Percentiles rank a stretch among this genome's conserved stretches.
phyloP scores from a whole-genome alignment of 768 basidiomycete species.

The Pleurotus cornucopiae region DNA sequence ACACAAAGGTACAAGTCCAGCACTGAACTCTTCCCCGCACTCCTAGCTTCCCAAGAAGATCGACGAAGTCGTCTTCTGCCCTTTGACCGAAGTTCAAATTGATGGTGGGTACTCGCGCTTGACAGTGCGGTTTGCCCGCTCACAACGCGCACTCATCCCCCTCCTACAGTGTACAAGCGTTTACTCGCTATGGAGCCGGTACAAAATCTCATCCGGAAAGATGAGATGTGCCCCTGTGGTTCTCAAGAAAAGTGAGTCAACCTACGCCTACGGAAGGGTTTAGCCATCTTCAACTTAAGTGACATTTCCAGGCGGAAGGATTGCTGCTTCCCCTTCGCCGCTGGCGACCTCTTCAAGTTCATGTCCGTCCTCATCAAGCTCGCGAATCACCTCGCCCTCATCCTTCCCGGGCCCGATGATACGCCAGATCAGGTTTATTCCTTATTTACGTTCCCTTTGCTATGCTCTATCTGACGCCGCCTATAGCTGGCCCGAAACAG shows the following conservation, averaged over 20 bases:
- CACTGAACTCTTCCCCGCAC: no score
- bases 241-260: slow-evolving; percentile 44
- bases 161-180: slow-evolving; percentile 56
- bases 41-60: slow-evolving; percentile 78
- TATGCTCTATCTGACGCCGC: not conserved
- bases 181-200: slow-evolving; percentile 63
- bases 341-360: slow-evolving; percentile 70
- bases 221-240: slow-evolving; percentile 72
- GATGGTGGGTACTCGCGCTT: slow-evolving; percentile 1
- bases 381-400: slow-evolving; percentile 83
- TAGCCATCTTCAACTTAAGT: no score
- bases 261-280: no score
- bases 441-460: not conserved
- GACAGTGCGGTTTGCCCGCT: no score
- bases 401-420: slow-evolving; percentile 74
- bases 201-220: slow-evolving; percentile 66
- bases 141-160: no score
- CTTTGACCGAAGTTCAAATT: slow-evolving; percentile 68
- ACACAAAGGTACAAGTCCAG: no score
- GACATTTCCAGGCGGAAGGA: slow-evolving; percentile 29
- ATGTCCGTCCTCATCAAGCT: slow-evolving; percentile 83
- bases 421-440: slow-evolving; percentile 58
- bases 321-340: slow-evolving; percentile 43
- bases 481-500: slow-evolving; percentile 46
- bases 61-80: slow-evolving; percentile 93